Conservation (phyloP, 2,329 filamentous ascomycete genomes). For the Zymoseptoria passerinii region DNA sequence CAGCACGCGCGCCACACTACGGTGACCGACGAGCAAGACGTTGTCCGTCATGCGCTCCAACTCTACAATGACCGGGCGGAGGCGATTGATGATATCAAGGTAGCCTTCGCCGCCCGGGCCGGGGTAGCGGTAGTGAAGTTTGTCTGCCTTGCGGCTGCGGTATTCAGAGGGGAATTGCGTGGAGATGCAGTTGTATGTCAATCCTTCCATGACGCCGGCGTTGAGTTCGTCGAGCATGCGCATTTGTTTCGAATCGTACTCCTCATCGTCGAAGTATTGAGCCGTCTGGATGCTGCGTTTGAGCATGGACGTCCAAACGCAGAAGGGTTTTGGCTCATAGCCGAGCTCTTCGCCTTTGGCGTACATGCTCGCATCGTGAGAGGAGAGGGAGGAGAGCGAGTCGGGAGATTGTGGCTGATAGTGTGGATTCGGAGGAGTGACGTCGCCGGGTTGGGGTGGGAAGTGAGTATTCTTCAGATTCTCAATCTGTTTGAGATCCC, state of each 20-base stretch:
- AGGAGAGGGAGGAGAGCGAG: conserved; percentile 26
- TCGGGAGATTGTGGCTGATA: conserved; percentile 43
- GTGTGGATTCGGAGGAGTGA: conserved; percentile 90
- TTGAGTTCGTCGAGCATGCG: conserved; percentile 78
- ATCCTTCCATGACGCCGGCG: conserved; percentile 82
- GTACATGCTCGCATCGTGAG: conserved; percentile 26
- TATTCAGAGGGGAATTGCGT: conserved; percentile 74
- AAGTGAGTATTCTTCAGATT: conserved; percentile 70
- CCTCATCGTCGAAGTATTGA: conserved; percentile 86
- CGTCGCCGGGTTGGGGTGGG: conserved; percentile 83
- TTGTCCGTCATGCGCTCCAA: conserved; percentile 96
- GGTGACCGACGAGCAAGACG: conserved; percentile 83
- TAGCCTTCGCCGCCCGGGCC: conserved; percentile 95
- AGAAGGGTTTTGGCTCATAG: conserved; percentile 70
- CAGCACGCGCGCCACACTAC: conserved; percentile 82
- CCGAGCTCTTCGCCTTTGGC: conserved; percentile 25
- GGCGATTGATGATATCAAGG: conserved; percentile 89
- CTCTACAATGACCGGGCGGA: conserved; percentile 92
- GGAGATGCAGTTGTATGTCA: conserved; percentile 88
- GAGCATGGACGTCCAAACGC: conserved; percentile 97
- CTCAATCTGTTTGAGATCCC: conserved; percentile 74
- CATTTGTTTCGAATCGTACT: conserved; percentile 84
- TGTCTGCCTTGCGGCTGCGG: conserved; percentile 68
- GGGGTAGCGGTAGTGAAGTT: conserved; percentile 93
- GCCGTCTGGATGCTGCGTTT: conserved; percentile 81